Evolutionary conservation across 1,284 basidiomycete genomes (phyloP).

Genomic region (Laetiporus sulphureus): DNA sequence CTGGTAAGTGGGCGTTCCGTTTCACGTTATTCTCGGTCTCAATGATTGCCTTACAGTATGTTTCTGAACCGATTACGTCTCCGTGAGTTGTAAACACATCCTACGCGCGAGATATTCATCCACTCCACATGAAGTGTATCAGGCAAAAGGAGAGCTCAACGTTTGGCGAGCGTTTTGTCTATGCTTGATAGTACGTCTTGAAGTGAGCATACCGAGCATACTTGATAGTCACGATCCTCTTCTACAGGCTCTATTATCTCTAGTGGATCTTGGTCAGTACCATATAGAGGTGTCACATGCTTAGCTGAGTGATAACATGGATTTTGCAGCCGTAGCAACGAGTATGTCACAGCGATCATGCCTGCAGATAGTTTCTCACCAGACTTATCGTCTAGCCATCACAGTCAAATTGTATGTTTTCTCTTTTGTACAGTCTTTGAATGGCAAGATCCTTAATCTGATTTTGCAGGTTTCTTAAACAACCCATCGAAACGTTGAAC

Average conservation of each 20-base stretch:
- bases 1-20: not conserved
- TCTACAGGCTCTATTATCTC: not conserved
- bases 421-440: not conserved
- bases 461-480: not conserved
- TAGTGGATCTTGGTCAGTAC: slow-evolving; percentile 1
- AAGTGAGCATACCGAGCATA: not conserved
- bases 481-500: not conserved
- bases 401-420: not conserved
- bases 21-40: not conserved
- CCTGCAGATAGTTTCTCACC: not conserved
- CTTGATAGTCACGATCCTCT: too few species aligned
- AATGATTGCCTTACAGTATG: not conserved
- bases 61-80: not conserved
- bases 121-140: not conserved
- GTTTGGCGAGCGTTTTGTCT: not conserved
- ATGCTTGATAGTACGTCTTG: not conserved
- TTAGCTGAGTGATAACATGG: not conserved
- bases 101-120: not conserved
- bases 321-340: not conserved
- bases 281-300: not conserved
- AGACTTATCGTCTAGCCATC: not conserved
- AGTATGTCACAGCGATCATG: not conserved
- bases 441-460: too few species aligned
- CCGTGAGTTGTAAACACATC: not conserved
- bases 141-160: not conserved